These are phyloP conservation scores for Pistacia integerrima DNA, from an alignment of 345 rosid genomes.

Conservation along the genomic window DNA sequence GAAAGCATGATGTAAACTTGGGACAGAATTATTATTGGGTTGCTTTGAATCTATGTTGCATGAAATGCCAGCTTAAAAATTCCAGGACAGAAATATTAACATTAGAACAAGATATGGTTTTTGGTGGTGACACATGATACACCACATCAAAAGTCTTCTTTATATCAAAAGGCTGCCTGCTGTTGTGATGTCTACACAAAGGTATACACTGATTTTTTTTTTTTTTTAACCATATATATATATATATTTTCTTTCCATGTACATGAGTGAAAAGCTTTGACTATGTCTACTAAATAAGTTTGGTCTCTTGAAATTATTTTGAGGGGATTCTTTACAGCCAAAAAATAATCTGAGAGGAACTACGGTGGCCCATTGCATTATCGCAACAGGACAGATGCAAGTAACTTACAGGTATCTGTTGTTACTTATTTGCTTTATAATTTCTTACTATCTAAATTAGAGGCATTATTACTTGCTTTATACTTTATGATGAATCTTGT, in stretches of 20 bases:
- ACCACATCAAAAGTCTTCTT: neutral
- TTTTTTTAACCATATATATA: neutral
- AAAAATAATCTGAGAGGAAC: constrained; percentile 60
- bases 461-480: constrained; percentile 13
- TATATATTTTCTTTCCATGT: constrained; percentile 18
- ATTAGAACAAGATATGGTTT: neutral
- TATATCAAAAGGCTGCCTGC: neutral
- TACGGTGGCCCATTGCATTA: constrained; percentile 69
- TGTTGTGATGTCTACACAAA: neutral
- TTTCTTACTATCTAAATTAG: neutral
- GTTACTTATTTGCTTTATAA: constrained; percentile 19
- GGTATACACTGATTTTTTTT: neutral
- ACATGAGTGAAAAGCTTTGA: constrained; percentile 17
- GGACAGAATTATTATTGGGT: neutral
- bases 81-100: neutral
- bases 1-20: neutral
- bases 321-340: constrained; percentile 70
- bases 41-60: neutral
- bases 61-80: neutral
- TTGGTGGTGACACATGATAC: neutral
- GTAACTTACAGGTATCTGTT: constrained; percentile 50
- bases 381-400: constrained; percentile 64
- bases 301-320: constrained; percentile 21
- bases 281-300: constrained; percentile 23
- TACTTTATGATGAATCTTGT: neutral